Evolutionary conservation across 1,284 basidiomycete genomes (phyloP), one percentile per base, ranked within the genome.

Genomic region (Thelephora terrestris): DNA sequence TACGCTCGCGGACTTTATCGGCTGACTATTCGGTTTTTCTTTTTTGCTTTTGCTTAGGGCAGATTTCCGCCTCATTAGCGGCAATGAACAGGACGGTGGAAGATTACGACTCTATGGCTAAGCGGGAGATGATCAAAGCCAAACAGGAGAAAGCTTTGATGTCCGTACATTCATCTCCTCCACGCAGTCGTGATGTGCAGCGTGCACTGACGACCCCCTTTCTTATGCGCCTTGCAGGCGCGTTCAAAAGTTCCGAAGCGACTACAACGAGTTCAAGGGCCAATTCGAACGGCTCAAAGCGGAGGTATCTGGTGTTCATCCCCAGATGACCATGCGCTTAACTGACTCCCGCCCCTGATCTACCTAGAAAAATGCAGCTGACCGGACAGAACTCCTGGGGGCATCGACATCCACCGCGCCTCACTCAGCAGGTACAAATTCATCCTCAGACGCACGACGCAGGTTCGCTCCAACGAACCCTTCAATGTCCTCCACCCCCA

Each of bases 91-190:
- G 93, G 49, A 91, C 94, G 48, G 82, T 96, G 54, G 92, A 96
- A 57, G 94, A 98, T 61, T 97, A 95, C 61, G 93, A 96, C 60
- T 85, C 88, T 10, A 92, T 97, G 89, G 90, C 89, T 1, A 88
- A 85, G 69, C 77, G 92, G 54, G 93, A 97, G 65, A 91, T 96
- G 60, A 88, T 95, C 47, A 91, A 90, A 57, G 83, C 87, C 37
- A 95, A 95, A 67, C 81, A 91, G 63, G 92, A 95, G 70, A 97
- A 97, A 68, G 94, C 92, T 0, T 75, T 87, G 62, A 85, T 88
- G 91, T 93, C 60, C 59, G 80, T 68, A 21, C 35, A 2, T 18
- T 20, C 21, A 39, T 7, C 3, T 4, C 37, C 37, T n/a, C 37
- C 9, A 9, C 35, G 25, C 23, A 48, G 7, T 21, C 7, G 43